Base-by-base conservation (phyloP, 1,139 yeast species). In the Hyphopichia pseudoburtonii region DNA sequence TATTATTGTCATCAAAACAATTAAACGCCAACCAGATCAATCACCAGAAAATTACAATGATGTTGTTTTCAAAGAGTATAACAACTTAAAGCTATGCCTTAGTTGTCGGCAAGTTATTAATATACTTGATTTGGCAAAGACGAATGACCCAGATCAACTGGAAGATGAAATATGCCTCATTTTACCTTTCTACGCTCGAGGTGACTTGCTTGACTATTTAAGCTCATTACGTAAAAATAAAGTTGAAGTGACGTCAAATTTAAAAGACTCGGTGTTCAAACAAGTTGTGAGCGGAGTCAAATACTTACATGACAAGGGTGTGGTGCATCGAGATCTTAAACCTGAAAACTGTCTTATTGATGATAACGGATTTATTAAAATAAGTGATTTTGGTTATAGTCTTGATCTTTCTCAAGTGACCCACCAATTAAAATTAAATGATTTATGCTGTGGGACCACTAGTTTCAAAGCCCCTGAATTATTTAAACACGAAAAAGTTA, bases 401-500 rank as follows among this genome's bases (percentile, higher is more conserved):
- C 40, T 76, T 12, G 60, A 69, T 42, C 44, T 72, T 15, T 43
- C 50, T 17, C 46, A 51, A 15, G 37, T 47, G 6, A 21, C 42
- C 4, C 50, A 44, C 9, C 39, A 40, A 5, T 39, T 40, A 28
- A 43, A 48, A 19, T 47, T 51, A n/a, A 55, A 53, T 21, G 57
- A 56, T 26, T 42, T 74, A 10, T 57, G 52, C 34, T 59, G 73
- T 42, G 83, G 83, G 1, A 78, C 83, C 2, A 64, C 62, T 26
- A 70, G 78, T 15, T 78, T 76, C 52, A 78, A 76, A 48, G 76
- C 82, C 0, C 82, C 83, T 0, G 82, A 78, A 48, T 48, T 76
- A 29, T 71, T 67, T 44, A 44, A 50, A 12, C 51, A 53, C 30
- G 73, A 66, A 38, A 28, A 34, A 2, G 38, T 41, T 9, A 34